Evolutionary conservation across 2,329 filamentous ascomycete species (phyloP), one percentile per base, ranked within the genome.

Genomic region (Scleromitrula shiraiana): DNA sequence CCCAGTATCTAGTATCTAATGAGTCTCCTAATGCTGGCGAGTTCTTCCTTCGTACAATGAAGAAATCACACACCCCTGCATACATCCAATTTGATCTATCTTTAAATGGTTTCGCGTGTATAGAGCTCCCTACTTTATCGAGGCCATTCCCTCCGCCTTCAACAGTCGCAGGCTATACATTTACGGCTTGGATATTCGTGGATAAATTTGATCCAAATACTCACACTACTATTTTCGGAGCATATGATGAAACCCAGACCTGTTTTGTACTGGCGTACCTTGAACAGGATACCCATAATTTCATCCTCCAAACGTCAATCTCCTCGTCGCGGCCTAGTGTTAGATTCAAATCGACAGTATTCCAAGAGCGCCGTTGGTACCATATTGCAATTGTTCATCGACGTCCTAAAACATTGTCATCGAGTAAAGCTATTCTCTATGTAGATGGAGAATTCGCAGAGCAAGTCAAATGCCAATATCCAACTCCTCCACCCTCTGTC

Each of bases 71-170:
- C 55, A 78, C 81, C 12, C 88, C 93, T 5, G 80, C 90, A 0
- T 90, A 87, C 64, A 85, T 98, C 56, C 89, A 97, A 58, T 97
- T 98, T 66, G 93, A 98, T 64, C 73, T 98, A 19, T 93, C 89
- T 1, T 70, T 88, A 14, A 77, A 89, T 64, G 94, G 94, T 0
- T 91, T 88, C 66, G 86, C 88, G 12, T 95, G 93, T 0, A 78
- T 97, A 53, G 94, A 98, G 64, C 72, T 98, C 23, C 80, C 88
- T 7, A 90, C 82, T n/a, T 72, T 98, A 22, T 88, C 88, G 5
- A 82, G 86, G 26, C 69, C 80, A 2, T 98, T 98, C 59, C 94
- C 93, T 9, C 89, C 93, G 1, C 75, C 79, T 46, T 80, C 82
- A 15, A 78, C 82, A 8, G 72, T 75, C n/a, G 71, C 77, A 17